phyloP scores from a whole-genome alignment of 305 asterid genomes.

The Fraxinus sp. region DNA sequence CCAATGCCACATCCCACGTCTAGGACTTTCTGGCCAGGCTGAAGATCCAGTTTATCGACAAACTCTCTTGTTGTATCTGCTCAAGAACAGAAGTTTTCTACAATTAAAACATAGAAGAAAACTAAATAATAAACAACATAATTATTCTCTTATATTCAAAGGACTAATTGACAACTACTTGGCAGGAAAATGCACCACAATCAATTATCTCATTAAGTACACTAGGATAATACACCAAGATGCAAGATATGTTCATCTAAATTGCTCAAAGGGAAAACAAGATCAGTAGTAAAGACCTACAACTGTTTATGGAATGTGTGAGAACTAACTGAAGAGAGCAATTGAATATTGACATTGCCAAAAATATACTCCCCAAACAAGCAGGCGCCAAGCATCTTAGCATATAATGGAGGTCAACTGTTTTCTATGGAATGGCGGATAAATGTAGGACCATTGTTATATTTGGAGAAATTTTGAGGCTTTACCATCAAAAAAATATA shows the following conservation, averaged over 20 bases:
- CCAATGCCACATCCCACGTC: constrained; percentile 99
- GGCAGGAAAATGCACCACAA: neutral
- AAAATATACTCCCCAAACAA: neutral
- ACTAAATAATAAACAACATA: neutral
- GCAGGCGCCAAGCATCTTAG: neutral
- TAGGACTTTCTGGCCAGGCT: constrained; percentile 86
- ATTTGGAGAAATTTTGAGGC: neutral
- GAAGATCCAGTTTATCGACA: constrained; percentile 70
- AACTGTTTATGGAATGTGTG: neutral
- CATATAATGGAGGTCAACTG: neutral
- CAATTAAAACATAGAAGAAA: neutral
- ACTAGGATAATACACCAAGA: neutral
- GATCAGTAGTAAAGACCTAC: neutral
- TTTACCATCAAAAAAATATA: neutral
- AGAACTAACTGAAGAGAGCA: neutral
- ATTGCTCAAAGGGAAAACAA: neutral
- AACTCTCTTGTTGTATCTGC: constrained; percentile 92
- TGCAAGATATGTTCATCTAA: neutral
- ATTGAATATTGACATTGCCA: neutral
- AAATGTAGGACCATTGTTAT: neutral
- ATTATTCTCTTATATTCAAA: neutral
- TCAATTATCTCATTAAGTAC: neutral
- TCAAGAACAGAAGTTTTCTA: constrained; percentile 22
- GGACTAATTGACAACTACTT: neutral
- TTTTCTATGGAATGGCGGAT: neutral